Evolutionary conservation across 1,139 yeast genomes (phyloP).

Genomic region (Komagataea norvegica): DNA sequence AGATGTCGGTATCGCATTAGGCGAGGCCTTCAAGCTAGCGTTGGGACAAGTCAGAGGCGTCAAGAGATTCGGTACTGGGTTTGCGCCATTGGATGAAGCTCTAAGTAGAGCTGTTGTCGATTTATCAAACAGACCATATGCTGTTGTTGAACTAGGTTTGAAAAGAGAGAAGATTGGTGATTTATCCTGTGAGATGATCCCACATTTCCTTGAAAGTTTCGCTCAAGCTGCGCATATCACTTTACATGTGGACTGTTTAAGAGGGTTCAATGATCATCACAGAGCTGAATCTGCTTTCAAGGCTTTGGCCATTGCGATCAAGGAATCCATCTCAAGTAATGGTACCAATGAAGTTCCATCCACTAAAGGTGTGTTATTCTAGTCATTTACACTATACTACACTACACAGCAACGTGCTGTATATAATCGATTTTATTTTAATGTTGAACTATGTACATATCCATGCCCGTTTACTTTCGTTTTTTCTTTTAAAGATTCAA

Average conservation of each 20-base stretch:
- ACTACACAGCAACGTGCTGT: neutral
- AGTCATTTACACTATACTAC: neutral
- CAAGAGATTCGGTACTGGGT: constrained; percentile 88
- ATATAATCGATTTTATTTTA: neutral
- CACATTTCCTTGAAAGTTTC: constrained; percentile 90
- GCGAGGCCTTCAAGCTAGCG: constrained; percentile 84
- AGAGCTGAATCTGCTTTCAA: constrained; percentile 95
- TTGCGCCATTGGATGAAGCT: constrained; percentile 96
- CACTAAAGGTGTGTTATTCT: constrained; percentile 87
- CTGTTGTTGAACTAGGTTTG: constrained; percentile 83
- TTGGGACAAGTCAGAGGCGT: constrained; percentile 87
- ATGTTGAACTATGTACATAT: constrained; percentile 1
- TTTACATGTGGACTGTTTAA: constrained; percentile 85
- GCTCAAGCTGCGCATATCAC: constrained; percentile 91
- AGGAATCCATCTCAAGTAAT: constrained; percentile 76
- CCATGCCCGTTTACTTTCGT: neutral
- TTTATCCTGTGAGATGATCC: constrained; percentile 91
- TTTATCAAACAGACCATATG: constrained; percentile 86
- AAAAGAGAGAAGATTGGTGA: constrained; percentile 93
- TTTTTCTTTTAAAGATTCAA: neutral
- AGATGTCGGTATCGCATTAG: constrained; percentile 90
- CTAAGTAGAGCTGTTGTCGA: constrained; percentile 92
- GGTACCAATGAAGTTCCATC: constrained; percentile 92
- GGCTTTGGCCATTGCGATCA: constrained; percentile 88
- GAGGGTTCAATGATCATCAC: constrained; percentile 95